Evolutionary conservation across 2,329 filamentous ascomycete species (phyloP).

Genomic region (Colletotrichum tropicale): DNA sequence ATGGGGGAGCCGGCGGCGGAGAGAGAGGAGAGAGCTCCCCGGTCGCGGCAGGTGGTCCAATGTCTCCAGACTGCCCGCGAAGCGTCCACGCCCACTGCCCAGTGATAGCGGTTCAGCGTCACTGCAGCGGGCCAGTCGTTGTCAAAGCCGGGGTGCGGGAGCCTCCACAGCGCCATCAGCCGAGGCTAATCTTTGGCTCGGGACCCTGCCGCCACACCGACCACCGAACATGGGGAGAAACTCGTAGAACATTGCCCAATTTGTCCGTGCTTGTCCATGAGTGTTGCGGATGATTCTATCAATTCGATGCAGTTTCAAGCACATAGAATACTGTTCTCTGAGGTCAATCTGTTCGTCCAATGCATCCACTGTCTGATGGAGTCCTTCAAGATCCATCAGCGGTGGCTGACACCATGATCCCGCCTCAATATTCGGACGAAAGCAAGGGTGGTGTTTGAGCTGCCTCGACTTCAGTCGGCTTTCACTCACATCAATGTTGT

Average conservation of each 20-base stretch:
- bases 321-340: fast-evolving
- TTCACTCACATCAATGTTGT: not conserved
- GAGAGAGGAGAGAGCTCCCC: not conserved
- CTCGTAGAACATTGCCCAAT: constrained; percentile 1
- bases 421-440: not conserved
- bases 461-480: not conserved
- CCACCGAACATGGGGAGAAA: not conserved
- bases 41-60: not conserved
- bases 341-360: not conserved
- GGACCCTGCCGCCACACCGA: not conserved
- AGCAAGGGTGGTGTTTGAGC: not conserved
- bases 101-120: not conserved
- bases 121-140: not conserved
- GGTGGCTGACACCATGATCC: not conserved
- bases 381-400: not conserved
- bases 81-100: not conserved
- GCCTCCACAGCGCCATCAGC: constrained; percentile 10
- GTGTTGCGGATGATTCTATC: fast-evolving
- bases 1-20: not conserved
- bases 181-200: constrained; percentile 10
- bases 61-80: not conserved
- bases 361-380: not conserved
- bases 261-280: not conserved
- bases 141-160: not conserved
- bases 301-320: not conserved